Conservation (phyloP, 495 filamentous ascomycete genomes). For the Pseudoneurospora amorphoporcata region DNA sequence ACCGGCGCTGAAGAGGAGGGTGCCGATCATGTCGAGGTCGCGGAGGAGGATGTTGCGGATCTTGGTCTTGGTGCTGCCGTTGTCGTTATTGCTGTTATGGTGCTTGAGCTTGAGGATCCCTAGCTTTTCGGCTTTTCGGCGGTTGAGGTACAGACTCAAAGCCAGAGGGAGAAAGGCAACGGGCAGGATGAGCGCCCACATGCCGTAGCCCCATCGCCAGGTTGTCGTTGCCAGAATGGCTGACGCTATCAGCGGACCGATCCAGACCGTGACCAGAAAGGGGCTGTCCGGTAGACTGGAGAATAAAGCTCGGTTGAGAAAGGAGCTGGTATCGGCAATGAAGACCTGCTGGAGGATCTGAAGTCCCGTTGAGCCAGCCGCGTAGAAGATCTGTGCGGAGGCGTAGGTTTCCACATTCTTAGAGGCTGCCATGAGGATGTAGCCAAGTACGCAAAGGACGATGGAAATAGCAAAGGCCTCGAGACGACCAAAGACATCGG, state of each 20-base stretch:
- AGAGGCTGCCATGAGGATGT: conserved; percentile 29
- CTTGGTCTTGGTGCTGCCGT: conserved; percentile 4
- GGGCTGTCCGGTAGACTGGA: conserved; percentile 51
- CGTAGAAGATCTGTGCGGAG: conserved; percentile 41
- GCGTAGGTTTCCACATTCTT: conserved; percentile 29
- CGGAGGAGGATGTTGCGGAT: conserved; percentile 34
- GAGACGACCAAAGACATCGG: conserved; percentile 34
- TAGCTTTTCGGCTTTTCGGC: conserved; percentile 39
- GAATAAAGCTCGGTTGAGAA: conserved; percentile 51
- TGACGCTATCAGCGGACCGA: conserved; percentile 35
- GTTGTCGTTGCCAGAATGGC: conserved; percentile 31
- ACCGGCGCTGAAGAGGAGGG: conserved; percentile 44
- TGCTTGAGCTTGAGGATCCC: conserved; percentile 21
- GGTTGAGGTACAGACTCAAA: conserved; percentile 43
- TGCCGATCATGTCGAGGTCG: conserved; percentile 51
- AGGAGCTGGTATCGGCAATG: conserved; percentile 54
- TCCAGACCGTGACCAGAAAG: conserved; percentile 50
- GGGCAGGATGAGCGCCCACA: conserved; percentile 48
- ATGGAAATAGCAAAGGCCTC: conserved; percentile 29
- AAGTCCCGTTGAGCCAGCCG: conserved; percentile 38
- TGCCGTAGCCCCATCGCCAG: conserved; percentile 55
- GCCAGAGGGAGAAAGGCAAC: conserved; percentile 42
- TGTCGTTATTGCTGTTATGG: neutral
- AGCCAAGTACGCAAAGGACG: conserved; percentile 26
- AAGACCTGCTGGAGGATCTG: conserved; percentile 51